A percentile compares a stretch with the other conserved stretches of the same genome.
Conservation (phyloP, 2,329 filamentous ascomycete species). For the Macrophomina phaseolina region DNA sequence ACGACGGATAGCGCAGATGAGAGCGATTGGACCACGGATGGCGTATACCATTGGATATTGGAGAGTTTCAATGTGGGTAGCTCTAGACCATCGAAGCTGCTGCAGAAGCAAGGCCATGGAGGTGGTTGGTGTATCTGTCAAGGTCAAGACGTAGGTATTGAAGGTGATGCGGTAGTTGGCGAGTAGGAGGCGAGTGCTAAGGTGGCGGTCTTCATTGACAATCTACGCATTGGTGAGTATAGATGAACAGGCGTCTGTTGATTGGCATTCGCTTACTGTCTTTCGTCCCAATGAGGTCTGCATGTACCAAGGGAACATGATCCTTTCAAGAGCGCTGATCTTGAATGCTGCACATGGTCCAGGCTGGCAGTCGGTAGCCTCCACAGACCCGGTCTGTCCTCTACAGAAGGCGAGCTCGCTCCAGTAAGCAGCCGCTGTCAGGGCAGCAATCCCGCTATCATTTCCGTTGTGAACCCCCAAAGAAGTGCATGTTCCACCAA, state of each 20-base stretch:
- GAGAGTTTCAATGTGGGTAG: constrained; percentile 46
- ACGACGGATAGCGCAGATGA: constrained; percentile 42
- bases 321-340: constrained; percentile 37
- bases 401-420: constrained; percentile 44
- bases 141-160: constrained; percentile 40
- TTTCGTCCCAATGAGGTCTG: constrained; percentile 44
- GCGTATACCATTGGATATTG: constrained; percentile 44
- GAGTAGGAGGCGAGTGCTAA: constrained; percentile 45
- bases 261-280: constrained; percentile 33
- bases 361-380: constrained; percentile 45
- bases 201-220: constrained; percentile 48
- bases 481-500: constrained; percentile 43
- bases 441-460: constrained; percentile 38
- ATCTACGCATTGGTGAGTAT: constrained; percentile 29
- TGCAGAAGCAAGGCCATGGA: constrained; percentile 44
- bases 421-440: constrained; percentile 44
- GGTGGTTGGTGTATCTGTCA: constrained; percentile 45
- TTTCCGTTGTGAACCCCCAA: constrained; percentile 44
- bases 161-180: constrained; percentile 44
- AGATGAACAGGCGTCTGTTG: too few species aligned
- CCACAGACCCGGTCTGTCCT: constrained; percentile 38
- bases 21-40: constrained; percentile 42
- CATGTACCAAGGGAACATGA: constrained; percentile 45
- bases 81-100: constrained; percentile 46
- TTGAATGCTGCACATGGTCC: constrained; percentile 47